Evolutionary conservation across 768 basidiomycete genomes (phyloP).

Genomic region (Cyclocybe aegerita): DNA sequence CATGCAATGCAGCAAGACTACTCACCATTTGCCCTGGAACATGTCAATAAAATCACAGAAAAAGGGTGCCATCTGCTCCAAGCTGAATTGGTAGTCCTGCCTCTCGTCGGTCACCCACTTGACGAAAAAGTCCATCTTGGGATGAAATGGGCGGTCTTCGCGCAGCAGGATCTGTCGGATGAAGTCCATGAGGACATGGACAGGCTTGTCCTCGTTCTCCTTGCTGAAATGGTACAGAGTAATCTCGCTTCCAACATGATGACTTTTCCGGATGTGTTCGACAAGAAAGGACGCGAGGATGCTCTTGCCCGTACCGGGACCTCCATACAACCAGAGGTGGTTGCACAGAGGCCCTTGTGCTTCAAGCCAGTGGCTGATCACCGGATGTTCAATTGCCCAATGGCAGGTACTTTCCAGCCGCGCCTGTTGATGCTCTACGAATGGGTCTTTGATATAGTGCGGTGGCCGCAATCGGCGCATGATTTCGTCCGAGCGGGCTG

Average conservation of each 20-base stretch:
- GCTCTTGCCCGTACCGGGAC: conserved; percentile 4
- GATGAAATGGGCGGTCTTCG: not conserved
- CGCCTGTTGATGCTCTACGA: not conserved
- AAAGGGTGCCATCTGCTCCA: conserved; percentile 1
- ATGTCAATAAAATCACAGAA: not conserved
- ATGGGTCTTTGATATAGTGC: not conserved
- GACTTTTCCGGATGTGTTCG: not conserved
- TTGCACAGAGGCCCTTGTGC: not conserved
- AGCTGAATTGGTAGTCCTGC: conserved; percentile 2
- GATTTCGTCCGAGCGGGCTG: too few relatives aligned
- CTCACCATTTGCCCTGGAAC: not conserved
- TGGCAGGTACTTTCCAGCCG: not conserved
- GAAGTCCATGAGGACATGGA: conserved; percentile 3
- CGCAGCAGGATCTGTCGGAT: not conserved
- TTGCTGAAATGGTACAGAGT: conserved; percentile 2
- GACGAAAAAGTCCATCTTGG: not conserved
- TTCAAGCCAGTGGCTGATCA: not conserved
- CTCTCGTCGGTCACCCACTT: not conserved
- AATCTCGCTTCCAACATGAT: not conserved
- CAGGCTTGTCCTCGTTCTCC: conserved; percentile 1
- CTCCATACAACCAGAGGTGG: conserved; percentile 2
- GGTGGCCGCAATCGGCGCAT: not conserved
- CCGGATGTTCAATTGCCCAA: not conserved
- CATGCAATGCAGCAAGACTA: not conserved
- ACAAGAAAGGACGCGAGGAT: conserved; percentile 2